A percentile compares a stretch with the other conserved stretches of the same genome.
phyloP scores from a whole-genome alignment of 2,329 filamentous ascomycete species.

The Penicillium sp. region DNA sequence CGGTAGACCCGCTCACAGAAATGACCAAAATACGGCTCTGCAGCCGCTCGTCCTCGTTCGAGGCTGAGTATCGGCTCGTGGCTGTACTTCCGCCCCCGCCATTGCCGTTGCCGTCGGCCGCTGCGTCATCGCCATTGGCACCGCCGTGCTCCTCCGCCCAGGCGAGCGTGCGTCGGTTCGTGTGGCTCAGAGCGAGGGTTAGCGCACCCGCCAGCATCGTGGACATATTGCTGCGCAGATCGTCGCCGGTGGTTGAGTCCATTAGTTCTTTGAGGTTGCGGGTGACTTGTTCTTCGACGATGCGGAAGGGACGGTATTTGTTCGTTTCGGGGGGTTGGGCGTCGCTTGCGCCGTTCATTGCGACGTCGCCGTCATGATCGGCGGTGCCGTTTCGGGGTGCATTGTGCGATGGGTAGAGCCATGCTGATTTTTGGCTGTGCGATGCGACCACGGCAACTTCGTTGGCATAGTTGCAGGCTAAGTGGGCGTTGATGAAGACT shows the following conservation, averaged over 20 bases:
- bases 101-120: slow-evolving; percentile 36
- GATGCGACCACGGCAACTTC: slow-evolving; percentile 89
- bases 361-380: slow-evolving; percentile 52
- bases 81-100: slow-evolving; percentile 34
- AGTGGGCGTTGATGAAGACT: slow-evolving; percentile 94
- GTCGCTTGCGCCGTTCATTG: slow-evolving; percentile 55
- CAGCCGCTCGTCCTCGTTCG: slow-evolving; percentile 48
- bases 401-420: slow-evolving; percentile 71
- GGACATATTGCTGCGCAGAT: slow-evolving; percentile 64
- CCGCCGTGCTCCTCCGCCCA: slow-evolving; percentile 59
- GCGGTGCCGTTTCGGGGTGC: slow-evolving; percentile 7
- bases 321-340: slow-evolving; percentile 58
- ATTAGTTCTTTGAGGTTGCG: slow-evolving; percentile 73
- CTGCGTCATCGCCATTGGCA: slow-evolving; percentile 37
- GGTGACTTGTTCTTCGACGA: slow-evolving; percentile 79
- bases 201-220: slow-evolving; percentile 90
- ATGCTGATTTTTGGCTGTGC: slow-evolving; percentile 80
- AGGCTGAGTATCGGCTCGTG: slow-evolving; percentile 23
- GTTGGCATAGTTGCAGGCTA: slow-evolving; percentile 91
- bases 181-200: slow-evolving; percentile 84
- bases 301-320: slow-evolving; percentile 89
- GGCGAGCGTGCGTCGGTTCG: slow-evolving; percentile 74
- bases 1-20: slow-evolving; percentile 85
- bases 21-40: slow-evolving; percentile 84
- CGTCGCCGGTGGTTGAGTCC: slow-evolving; percentile 61